Conservation (phyloP, 169 alveolate genomes). For the Plasmodium gaboni region DNA sequence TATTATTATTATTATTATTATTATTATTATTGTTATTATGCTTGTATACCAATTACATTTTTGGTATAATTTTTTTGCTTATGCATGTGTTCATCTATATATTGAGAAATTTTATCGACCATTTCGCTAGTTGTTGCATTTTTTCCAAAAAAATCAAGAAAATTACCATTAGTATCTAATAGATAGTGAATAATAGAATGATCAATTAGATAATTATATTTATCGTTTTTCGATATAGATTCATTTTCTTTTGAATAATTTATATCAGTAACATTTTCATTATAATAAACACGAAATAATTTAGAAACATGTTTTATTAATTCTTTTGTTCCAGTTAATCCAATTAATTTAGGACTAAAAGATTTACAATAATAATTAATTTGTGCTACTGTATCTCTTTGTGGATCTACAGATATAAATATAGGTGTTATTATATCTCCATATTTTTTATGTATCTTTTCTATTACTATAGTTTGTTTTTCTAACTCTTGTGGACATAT, state of each 20-base stretch:
- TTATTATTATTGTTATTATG: not conserved
- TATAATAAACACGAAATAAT: slow-evolving; percentile 84
- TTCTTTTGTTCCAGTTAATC: slow-evolving; percentile 85
- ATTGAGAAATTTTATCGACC: slow-evolving; percentile 69
- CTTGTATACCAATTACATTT: not conserved
- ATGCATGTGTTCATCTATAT: slow-evolving; percentile 42
- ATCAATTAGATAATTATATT: slow-evolving; percentile 89
- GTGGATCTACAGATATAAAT: slow-evolving; percentile 86
- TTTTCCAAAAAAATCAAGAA: slow-evolving; percentile 92
- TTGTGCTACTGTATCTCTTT: slow-evolving; percentile 82
- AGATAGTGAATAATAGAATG: slow-evolving; percentile 92
- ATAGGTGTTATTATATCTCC: slow-evolving; percentile 84
- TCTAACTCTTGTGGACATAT: slow-evolving; percentile 93
- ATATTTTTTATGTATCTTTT: slow-evolving; percentile 77
- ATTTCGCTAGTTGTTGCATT: slow-evolving; percentile 89
- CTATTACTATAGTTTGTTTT: slow-evolving; percentile 86
- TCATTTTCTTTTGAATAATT: slow-evolving; percentile 3
- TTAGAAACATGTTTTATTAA: slow-evolving; percentile 81
- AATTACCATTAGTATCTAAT: slow-evolving; percentile 88
- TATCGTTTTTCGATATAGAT: slow-evolving; percentile 75
- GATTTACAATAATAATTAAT: slow-evolving; percentile 78
- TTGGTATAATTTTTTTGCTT: too few species aligned
- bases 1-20: not conserved
- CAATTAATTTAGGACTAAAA: slow-evolving; percentile 81
- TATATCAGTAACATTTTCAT: slow-evolving; percentile 43